Base-by-base conservation (phyloP, 495 filamentous ascomycete genomes). In the Wilcoxina mikolae region DNA sequence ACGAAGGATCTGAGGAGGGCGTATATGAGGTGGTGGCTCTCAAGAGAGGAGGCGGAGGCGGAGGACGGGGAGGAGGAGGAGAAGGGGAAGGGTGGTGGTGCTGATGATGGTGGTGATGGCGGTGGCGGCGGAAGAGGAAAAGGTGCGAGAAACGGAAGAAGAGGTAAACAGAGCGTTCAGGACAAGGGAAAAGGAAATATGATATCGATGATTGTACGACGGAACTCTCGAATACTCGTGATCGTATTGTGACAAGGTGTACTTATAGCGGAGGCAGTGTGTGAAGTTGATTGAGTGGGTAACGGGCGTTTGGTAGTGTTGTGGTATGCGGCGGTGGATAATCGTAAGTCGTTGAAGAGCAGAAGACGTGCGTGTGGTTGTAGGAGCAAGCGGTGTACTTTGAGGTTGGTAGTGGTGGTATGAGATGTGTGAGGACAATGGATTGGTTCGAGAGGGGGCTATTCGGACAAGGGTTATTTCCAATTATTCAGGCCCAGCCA, bases 1-100 rank as follows among this genome's bases (percentile, higher is more conserved):
- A 53, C 20, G 51, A 38, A 49, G 49, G 54, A 25, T 39, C 55
- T 52, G 38, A 46, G 49, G 53, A 45, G 43, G 53, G 31, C 53
- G 54, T 52, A 53, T 54, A 60, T 50, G 5, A 45, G 51, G 2
- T 22, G 31, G 49, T 45, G n/a, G n/a, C n/a, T n/a, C n/a, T n/a
- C n/a, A n/a, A n/a, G 33, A 49, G n/a, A 42, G 39, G 29, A 38
- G n/a, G 44, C 39, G 41, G 56, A 22, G 58, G 48, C 23, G 51
- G 45, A 31, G 48, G 42, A 28, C 5, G 47, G 47, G 39, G 56
- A 49, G 57, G 43, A 45, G 17, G 29, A 51, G 45, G 47, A 54
- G 41, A 20, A 31, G 3, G 33, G n/a, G 28, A 54, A 2, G 12
- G 24, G 25, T 49, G 52, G 20, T 9, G 2, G 43, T 7, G 43